Evolutionary conservation across 257 asterid genomes (phyloP).

Genomic region (Salvia hispanica): DNA sequence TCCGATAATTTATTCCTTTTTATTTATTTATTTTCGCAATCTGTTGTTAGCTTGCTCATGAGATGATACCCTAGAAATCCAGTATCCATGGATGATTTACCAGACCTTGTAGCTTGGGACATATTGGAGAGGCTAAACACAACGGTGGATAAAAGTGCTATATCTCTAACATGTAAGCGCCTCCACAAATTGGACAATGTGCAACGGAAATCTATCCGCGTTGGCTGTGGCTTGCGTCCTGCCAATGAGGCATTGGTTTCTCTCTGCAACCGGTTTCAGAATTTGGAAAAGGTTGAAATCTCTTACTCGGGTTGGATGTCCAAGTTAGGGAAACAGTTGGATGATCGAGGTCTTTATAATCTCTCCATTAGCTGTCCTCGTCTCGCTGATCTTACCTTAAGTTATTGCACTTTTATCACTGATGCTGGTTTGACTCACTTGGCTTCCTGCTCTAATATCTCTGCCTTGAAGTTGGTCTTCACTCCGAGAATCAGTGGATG

Average conservation of each 20-base stretch:
- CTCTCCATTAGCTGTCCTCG: conserved; percentile 61
- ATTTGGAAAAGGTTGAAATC: conserved; percentile 69
- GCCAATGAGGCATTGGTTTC: conserved; percentile 59
- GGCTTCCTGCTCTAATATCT: conserved; percentile 64
- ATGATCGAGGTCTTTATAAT: conserved; percentile 59
- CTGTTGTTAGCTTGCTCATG: background rate
- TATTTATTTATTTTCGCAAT: background rate
- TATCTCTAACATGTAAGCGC: conserved; percentile 71
- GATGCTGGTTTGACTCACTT: conserved; percentile 69
- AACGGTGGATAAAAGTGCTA: conserved; percentile 58
- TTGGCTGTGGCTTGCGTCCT: conserved; percentile 79
- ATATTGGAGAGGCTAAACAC: conserved; percentile 53
- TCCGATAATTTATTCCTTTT: no score
- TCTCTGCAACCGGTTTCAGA: conserved; percentile 62
- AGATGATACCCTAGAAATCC: conserved; percentile 9
- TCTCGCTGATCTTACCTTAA: conserved; percentile 62
- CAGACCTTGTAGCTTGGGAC: conserved; percentile 70
- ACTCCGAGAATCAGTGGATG: conserved; percentile 78
- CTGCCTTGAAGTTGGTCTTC: conserved; percentile 63
- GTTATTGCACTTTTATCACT: conserved; percentile 75
- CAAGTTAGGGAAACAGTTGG: conserved; percentile 73
- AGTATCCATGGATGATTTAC: conserved; percentile 70
- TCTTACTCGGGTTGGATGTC: conserved; percentile 92
- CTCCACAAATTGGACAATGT: conserved; percentile 57
- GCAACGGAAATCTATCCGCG: conserved; percentile 60